Base-by-base conservation (phyloP, 2,329 filamentous ascomycete species). In the Ophiostoma tasmaniense region DNA sequence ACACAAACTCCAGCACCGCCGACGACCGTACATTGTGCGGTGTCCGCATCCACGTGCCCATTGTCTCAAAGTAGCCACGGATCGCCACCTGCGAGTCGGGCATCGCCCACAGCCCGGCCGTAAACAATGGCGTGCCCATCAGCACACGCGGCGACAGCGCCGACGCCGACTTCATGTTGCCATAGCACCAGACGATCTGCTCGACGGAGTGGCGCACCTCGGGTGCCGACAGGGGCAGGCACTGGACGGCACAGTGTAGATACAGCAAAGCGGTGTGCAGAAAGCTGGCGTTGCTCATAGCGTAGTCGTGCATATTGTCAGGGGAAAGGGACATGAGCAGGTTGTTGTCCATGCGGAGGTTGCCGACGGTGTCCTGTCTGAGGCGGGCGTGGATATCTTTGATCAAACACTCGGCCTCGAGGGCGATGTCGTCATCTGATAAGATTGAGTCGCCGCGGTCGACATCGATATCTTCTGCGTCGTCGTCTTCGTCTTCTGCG, bases 261-360 rank as follows among this genome's bases (percentile, higher is more conserved):
- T 71, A 70, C 1, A 71, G 70, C 8, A 71, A 50, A 0, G 70
- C 70, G 28, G 68, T 68, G 45, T 71, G 70, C 13, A 71, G 28
- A 45, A 70, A 71, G 14, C 70, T 59, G 1, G 70, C 70, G 20
- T 71, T 71, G 67, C 70, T 70, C 35, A 71, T 61, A 1, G 70
- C 70, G 30, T 71, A 71, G 64, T 71, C 70, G 68, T 70, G 68
- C 50, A 71, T 66, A 30, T 64, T 39, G 22, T 68, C 67, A 33
- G 30, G 42, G 8, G 70, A 30, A 33, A 71, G 68, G 28, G 68
- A 64, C 22, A 25, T 22, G 5, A 33, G 35, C 1, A 64, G 67
- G 13, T 66, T 30, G 62, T 69, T 66, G 17, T 64, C 62, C 22
- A 55, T 64, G 30, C 70, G 45, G 35, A 69, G 39, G 22, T 45